Conservation (phyloP, 305 asterid species). For the Fraxinus sp. region DNA sequence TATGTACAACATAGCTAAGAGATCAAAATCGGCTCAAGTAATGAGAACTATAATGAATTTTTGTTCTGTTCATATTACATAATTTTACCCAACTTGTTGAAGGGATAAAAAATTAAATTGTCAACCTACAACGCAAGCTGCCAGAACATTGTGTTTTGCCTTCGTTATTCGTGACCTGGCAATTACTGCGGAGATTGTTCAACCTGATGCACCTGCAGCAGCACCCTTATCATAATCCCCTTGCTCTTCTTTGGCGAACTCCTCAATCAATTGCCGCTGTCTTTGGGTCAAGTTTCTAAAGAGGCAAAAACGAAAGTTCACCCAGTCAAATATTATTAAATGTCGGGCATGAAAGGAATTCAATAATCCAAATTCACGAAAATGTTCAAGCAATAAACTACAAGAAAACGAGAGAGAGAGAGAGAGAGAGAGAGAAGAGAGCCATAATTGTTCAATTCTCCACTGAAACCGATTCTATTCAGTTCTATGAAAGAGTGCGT, state of each 20-base stretch:
- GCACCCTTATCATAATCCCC: slow-evolving; percentile 60
- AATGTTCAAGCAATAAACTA: too few species aligned
- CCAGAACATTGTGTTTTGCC: slow-evolving; percentile 4
- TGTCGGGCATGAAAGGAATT: background rate
- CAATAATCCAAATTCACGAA: background rate
- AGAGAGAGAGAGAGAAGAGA: background rate
- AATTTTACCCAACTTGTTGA: slow-evolving; percentile 13
- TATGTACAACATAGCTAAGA: background rate
- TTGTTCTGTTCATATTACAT: background rate
- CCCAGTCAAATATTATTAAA: background rate
- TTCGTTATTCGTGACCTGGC: background rate
- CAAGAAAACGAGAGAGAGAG: background rate
- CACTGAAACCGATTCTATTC: background rate
- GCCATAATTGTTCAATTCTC: background rate
- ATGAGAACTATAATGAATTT: background rate
- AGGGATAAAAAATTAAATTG: background rate
- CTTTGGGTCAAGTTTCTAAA: slow-evolving; percentile 46
- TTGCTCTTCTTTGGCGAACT: slow-evolving; percentile 81
- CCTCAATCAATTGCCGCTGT: slow-evolving; percentile 80
- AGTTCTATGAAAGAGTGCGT: background rate
- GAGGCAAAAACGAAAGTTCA: too few species aligned
- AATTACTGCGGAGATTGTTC: background rate
- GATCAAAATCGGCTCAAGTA: slow-evolving; percentile 8
- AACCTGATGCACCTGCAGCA: slow-evolving; percentile 79
- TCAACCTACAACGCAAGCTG: slow-evolving; percentile 27